A percentile compares a stretch with the other conserved stretches of the same genome.
These are phyloP conservation scores for Trypanosoma congolense DNA, from an alignment of 208 protist genomes.

Conservation along the genomic window DNA sequence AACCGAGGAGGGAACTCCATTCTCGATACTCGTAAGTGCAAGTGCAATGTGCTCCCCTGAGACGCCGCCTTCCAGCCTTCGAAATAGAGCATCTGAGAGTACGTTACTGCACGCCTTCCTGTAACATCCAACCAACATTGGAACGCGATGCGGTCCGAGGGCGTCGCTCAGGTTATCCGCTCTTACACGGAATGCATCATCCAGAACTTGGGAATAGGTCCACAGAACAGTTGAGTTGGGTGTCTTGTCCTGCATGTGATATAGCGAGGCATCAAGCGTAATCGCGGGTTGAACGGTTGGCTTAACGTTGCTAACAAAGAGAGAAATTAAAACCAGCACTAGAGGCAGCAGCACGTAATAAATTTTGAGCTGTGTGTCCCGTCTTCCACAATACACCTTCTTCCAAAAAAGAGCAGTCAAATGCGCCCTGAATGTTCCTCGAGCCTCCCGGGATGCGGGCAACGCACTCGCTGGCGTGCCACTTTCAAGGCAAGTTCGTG, in stretches of 20 bases:
- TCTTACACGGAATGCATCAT: conserved; percentile 14
- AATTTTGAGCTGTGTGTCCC: conserved; percentile 58
- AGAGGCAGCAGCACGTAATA: conserved; percentile 79
- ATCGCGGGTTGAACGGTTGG: conserved; percentile 45
- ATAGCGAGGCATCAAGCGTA: conserved; percentile 64
- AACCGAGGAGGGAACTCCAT: conserved; percentile 25
- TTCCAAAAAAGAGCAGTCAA: conserved; percentile 74
- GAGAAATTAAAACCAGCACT: conserved; percentile 61
- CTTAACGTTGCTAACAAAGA: conserved; percentile 61
- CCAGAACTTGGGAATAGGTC: conserved; percentile 6
- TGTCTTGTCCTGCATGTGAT: conserved; percentile 20
- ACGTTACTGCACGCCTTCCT: conserved; percentile 23
- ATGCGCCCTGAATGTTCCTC: conserved; percentile 41
- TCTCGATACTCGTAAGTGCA: conserved; percentile 24
- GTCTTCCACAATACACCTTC: conserved; percentile 67
- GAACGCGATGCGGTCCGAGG: conserved; percentile 19
- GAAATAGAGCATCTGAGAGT: conserved; percentile 31
- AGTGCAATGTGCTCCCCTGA: conserved; percentile 43
- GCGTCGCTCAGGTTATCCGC: conserved; percentile 4
- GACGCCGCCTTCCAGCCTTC: conserved; percentile 30
- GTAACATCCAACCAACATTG: conserved; percentile 17
- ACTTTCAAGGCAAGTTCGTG: too few species aligned
- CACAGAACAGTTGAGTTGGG: conserved; percentile 20
- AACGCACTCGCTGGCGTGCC: too few species aligned
- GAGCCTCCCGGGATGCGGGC: too few species aligned